Evolutionary conservation across 2,329 filamentous ascomycete genomes (phyloP).

Genomic region (Xylaria hypoxylon): DNA sequence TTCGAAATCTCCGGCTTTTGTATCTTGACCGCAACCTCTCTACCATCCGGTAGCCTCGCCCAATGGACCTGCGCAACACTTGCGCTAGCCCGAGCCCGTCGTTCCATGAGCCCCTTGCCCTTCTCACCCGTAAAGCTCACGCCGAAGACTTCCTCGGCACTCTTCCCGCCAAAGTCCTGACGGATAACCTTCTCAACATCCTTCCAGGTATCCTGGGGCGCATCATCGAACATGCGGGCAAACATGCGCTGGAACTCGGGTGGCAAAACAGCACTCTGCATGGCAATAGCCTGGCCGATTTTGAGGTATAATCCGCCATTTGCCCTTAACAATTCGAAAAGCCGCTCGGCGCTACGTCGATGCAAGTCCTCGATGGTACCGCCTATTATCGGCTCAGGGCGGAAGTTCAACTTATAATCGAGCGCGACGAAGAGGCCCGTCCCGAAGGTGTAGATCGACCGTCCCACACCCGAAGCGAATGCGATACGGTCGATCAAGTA

Average conservation of each 20-base stretch:
- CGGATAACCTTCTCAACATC: slow-evolving; percentile 87
- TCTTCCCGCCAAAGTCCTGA: slow-evolving; percentile 87
- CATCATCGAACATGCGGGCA: slow-evolving; percentile 95
- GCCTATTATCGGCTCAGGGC: slow-evolving; percentile 78
- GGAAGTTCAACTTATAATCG: slow-evolving; percentile 98
- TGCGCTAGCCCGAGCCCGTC: slow-evolving; percentile 76
- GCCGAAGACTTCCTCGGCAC: slow-evolving; percentile 90
- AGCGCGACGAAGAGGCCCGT: slow-evolving; percentile 82
- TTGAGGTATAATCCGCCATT: slow-evolving; percentile 97
- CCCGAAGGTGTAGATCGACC: slow-evolving; percentile 84
- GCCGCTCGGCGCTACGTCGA: slow-evolving; percentile 81
- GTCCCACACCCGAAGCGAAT: slow-evolving; percentile 82
- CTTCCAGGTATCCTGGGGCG: slow-evolving; percentile 89
- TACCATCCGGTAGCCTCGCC: slow-evolving; percentile 85
- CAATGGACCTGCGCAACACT: slow-evolving; percentile 98
- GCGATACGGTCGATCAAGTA: slow-evolving; percentile 78
- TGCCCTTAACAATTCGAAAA: slow-evolving; percentile 82
- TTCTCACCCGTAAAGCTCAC: slow-evolving; percentile 82
- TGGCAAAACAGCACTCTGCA: slow-evolving; percentile 95
- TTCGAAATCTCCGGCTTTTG: slow-evolving; percentile 94
- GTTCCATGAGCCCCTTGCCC: slow-evolving; percentile 73
- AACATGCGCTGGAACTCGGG: slow-evolving; percentile 98
- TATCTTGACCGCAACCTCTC: slow-evolving; percentile 94
- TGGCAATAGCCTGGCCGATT: slow-evolving; percentile 97
- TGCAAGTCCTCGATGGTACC: slow-evolving; percentile 83